Conservation (phyloP, 768 basidiomycete genomes). For the Multifurca ochricompacta region DNA sequence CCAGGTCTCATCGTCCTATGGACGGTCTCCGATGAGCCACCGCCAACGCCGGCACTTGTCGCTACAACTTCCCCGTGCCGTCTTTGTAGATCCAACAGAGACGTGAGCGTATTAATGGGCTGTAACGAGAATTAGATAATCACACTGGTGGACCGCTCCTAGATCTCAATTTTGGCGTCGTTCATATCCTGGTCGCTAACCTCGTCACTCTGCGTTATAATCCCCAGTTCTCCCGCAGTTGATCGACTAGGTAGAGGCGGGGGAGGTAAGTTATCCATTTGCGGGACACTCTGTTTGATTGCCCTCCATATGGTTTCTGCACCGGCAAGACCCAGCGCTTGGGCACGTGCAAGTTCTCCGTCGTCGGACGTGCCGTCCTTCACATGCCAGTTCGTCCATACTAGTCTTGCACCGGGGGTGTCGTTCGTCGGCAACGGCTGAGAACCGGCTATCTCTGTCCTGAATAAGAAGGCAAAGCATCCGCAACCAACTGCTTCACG, state of each 20-base stretch:
- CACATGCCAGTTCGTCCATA: slow-evolving; percentile 54
- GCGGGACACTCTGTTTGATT: slow-evolving; percentile 37
- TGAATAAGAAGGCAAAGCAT: slow-evolving; percentile 55
- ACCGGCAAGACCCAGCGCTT: slow-evolving; percentile 40
- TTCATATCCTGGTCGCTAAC: slow-evolving; percentile 24
- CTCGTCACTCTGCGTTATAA: slow-evolving; percentile 7
- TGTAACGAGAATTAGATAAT: not conserved
- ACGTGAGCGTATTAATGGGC: not conserved
- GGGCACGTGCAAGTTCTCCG: slow-evolving; percentile 37
- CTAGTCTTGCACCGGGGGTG: slow-evolving; percentile 25
- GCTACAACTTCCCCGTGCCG: no score
- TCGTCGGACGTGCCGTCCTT: slow-evolving; percentile 31
- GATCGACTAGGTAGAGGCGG: not conserved
- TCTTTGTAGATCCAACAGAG: not conserved
- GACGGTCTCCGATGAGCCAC: not conserved
- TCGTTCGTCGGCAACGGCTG: slow-evolving; percentile 13
- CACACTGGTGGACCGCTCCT: slow-evolving; percentile 19
- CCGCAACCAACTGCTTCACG: slow-evolving; percentile 37
- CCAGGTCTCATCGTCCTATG: not conserved
- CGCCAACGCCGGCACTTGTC: not conserved
- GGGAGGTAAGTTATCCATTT: slow-evolving; percentile 17
- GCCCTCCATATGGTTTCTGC: slow-evolving; percentile 40
- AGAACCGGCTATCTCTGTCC: slow-evolving; percentile 14
- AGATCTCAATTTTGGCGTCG: slow-evolving; percentile 40
- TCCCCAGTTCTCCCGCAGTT: not conserved